A percentile compares a stretch with the other conserved stretches of the same genome.
Evolutionary conservation across 202 grass and related monocot species (phyloP).

Genomic region (Carex arenaria): DNA sequence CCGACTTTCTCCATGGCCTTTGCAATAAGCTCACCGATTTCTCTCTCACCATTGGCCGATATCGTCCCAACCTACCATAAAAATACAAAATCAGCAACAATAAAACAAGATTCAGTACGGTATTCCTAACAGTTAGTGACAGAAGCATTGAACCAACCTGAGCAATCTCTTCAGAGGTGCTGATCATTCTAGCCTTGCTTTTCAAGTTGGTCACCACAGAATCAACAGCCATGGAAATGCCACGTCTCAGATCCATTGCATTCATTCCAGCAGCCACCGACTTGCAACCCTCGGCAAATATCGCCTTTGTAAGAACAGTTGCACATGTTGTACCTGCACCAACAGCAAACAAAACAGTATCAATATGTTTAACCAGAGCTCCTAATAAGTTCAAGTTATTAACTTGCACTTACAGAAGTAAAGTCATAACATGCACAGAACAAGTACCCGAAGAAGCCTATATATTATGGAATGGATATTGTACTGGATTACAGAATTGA

Average conservation of each 20-base stretch:
- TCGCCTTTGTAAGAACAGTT: constrained; percentile 81
- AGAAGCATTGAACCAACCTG: constrained; percentile 38
- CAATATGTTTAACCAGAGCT: not conserved
- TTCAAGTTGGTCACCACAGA: constrained; percentile 76
- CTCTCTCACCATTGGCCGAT: constrained; percentile 95
- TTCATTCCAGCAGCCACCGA: constrained; percentile 93
- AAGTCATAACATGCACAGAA: too few species aligned
- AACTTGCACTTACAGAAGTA: not conserved
- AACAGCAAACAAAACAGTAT: not conserved
- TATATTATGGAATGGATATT: not conserved
- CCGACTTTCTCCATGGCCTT: constrained; percentile 99
- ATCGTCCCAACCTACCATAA: constrained; percentile 79
- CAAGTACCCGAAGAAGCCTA: too few species aligned
- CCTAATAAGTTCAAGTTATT: not conserved
- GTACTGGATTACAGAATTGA: not conserved
- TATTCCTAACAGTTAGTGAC: not conserved
- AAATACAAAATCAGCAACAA: constrained; percentile 10
- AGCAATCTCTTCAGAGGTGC: constrained; percentile 83
- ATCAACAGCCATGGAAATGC: constrained; percentile 93
- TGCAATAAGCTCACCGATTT: constrained; percentile 95
- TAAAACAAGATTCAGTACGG: not conserved
- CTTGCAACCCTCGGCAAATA: constrained; percentile 83
- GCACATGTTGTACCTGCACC: constrained; percentile 82
- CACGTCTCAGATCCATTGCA: constrained; percentile 86
- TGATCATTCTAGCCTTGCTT: constrained; percentile 79